phyloP scores from a whole-genome alignment of 495 filamentous ascomycete species.

The Podospora australis region DNA sequence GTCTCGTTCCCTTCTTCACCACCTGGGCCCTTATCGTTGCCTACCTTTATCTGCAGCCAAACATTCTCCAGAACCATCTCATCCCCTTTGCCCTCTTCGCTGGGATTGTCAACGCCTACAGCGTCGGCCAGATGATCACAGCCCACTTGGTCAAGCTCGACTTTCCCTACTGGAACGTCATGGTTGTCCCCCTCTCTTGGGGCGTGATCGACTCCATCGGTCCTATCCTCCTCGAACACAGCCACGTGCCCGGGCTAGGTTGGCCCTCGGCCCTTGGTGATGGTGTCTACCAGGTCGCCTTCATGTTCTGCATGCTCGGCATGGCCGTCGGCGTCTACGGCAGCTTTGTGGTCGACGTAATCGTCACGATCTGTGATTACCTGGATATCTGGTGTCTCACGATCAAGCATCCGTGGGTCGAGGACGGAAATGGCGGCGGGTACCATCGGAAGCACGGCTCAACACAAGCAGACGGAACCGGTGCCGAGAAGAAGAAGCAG shows the following conservation, averaged over 20 bases:
- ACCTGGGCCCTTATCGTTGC: constrained; percentile 67
- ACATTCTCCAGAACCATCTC: constrained; percentile 71
- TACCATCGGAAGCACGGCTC: too few relatives aligned
- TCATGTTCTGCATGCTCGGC: constrained; percentile 78
- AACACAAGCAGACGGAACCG: constrained; percentile 8
- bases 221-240: constrained; percentile 48
- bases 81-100: constrained; percentile 83
- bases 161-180: constrained; percentile 85
- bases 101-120: constrained; percentile 85
- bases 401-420: constrained; percentile 72
- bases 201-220: constrained; percentile 75
- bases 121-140: constrained; percentile 90
- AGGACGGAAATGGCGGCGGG: constrained; percentile 29
- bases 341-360: constrained; percentile 92
- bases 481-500: constrained; percentile 25
- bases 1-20: constrained; percentile 69
- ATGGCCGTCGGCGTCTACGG: constrained; percentile 80
- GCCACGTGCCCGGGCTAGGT: constrained; percentile 52
- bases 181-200: constrained; percentile 58
- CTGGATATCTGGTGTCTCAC: constrained; percentile 97
- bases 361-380: constrained; percentile 95
- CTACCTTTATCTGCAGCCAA: constrained; percentile 79
- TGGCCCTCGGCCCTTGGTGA: constrained; percentile 75
- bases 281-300: constrained; percentile 74
- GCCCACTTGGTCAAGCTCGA: constrained; percentile 78